phyloP scores from a whole-genome alignment of 495 filamentous ascomycete genomes.

The Aeminium ludgeri region DNA sequence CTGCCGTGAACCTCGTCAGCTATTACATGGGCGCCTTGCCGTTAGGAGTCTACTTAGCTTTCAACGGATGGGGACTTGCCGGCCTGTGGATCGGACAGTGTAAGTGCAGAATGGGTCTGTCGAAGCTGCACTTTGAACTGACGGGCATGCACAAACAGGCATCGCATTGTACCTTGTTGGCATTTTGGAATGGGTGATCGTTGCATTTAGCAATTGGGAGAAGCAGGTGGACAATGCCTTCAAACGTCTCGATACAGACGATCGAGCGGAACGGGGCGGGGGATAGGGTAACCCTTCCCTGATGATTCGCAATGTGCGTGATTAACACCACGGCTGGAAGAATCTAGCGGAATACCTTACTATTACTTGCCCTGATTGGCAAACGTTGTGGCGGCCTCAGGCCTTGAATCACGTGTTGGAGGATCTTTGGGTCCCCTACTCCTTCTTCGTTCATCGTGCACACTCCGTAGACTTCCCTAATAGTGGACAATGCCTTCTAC shows the following conservation, averaged over 20 bases:
- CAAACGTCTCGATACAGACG: conserved; percentile 51
- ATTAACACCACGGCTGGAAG: no score
- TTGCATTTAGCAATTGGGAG: conserved; percentile 64
- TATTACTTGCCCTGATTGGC: no score
- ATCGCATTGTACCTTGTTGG: conserved; percentile 78
- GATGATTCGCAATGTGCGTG: no score
- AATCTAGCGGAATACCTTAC: no score
- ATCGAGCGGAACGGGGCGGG: conserved; percentile 28
- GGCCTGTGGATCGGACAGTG: conserved; percentile 86
- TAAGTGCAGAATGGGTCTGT: neutral
- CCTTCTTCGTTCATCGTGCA: no score
- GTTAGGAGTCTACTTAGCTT: conserved; percentile 70
- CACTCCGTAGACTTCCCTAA: no score
- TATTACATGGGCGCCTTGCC: conserved; percentile 81
- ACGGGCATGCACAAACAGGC: neutral
- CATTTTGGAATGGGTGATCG: conserved; percentile 61
- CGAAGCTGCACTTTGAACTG: neutral
- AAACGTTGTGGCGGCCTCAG: no score
- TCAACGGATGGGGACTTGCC: conserved; percentile 72
- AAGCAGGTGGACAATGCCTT: conserved; percentile 61
- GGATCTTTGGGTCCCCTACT: no score
- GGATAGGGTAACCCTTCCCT: no score
- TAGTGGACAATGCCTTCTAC: no score
- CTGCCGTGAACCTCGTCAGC: conserved; percentile 71
- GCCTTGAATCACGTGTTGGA: no score